phyloP scores from a whole-genome alignment of 768 basidiomycete species.

The Suillus weaverae region DNA sequence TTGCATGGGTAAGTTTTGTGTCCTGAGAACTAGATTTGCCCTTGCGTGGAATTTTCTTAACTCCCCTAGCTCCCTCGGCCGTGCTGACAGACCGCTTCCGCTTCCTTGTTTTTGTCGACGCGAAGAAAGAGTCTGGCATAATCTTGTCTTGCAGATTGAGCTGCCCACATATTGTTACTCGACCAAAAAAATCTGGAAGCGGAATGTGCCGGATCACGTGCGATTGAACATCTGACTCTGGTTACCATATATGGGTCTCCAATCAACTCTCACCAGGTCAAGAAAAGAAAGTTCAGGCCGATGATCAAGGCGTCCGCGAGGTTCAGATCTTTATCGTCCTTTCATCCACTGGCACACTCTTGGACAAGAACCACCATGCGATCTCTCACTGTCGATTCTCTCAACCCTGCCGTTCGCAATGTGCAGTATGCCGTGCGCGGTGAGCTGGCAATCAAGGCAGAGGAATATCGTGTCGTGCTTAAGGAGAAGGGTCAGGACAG shows the following conservation, averaged over 20 bases:
- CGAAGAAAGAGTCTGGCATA: slow-evolving; percentile 88
- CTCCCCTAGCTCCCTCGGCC: slow-evolving; percentile 23
- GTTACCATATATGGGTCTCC: background rate
- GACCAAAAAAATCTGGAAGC: slow-evolving; percentile 23
- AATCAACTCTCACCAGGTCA: background rate
- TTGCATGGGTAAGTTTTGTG: slow-evolving; percentile 26
- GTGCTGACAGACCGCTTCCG: slow-evolving; percentile 51
- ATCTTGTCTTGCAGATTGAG: background rate
- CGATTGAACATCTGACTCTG: background rate
- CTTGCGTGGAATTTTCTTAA: slow-evolving; percentile 24
- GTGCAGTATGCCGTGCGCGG: slow-evolving; percentile 98
- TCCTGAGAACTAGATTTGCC: slow-evolving; percentile 10
- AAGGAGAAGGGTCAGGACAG: slow-evolving; percentile 44
- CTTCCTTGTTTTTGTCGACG: slow-evolving; percentile 57
- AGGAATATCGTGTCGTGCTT: slow-evolving; percentile 73
- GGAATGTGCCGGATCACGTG: slow-evolving; percentile 22
- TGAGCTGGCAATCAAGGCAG: slow-evolving; percentile 93
- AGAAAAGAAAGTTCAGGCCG: background rate
- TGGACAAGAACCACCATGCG: slow-evolving; percentile 40
- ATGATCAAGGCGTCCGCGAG: slow-evolving; percentile 2
- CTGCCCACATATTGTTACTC: background rate
- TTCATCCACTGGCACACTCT: background rate
- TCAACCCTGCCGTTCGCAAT: slow-evolving; percentile 83
- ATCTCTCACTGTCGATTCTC: slow-evolving; percentile 61
- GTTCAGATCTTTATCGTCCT: slow-evolving; percentile 10